Conservation (phyloP, 148 eudicot genomes). For the Nepenthes gracilis region DNA sequence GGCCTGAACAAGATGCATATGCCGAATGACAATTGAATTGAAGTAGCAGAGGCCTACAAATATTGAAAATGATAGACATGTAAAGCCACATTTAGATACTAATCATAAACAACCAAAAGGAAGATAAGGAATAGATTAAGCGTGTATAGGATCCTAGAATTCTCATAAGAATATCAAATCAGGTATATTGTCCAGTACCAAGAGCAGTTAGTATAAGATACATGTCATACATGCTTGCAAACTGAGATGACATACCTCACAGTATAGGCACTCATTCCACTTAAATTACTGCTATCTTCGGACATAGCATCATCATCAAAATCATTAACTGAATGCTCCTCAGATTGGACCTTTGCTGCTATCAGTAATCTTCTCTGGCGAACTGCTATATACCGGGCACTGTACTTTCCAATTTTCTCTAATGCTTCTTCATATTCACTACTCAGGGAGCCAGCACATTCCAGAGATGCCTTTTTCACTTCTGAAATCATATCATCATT, state of each 20-base stretch:
- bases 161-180: background rate
- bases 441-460: constrained; percentile 53
- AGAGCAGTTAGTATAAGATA: background rate
- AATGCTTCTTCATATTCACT: constrained; percentile 73
- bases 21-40: too few relatives aligned
- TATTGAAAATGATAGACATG: too few relatives aligned
- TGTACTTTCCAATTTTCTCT: constrained; percentile 90
- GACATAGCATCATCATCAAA: constrained; percentile 80
- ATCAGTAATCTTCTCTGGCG: constrained; percentile 86
- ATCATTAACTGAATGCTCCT: constrained; percentile 49
- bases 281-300: constrained; percentile 90
- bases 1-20: too few relatives aligned
- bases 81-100: too few relatives aligned
- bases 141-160: too few relatives aligned
- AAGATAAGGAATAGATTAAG: too few relatives aligned
- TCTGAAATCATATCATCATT: constrained; percentile 48
- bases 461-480: constrained; percentile 61
- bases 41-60: too few relatives aligned
- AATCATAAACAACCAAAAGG: too few relatives aligned
- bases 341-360: constrained; percentile 73
- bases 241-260: constrained; percentile 48
- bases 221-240: background rate
- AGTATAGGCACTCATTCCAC: constrained; percentile 99
- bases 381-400: constrained; percentile 84
- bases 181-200: background rate